phyloP scores from a whole-genome alignment of 106 monocot species.

The Dendrobium nobile region DNA sequence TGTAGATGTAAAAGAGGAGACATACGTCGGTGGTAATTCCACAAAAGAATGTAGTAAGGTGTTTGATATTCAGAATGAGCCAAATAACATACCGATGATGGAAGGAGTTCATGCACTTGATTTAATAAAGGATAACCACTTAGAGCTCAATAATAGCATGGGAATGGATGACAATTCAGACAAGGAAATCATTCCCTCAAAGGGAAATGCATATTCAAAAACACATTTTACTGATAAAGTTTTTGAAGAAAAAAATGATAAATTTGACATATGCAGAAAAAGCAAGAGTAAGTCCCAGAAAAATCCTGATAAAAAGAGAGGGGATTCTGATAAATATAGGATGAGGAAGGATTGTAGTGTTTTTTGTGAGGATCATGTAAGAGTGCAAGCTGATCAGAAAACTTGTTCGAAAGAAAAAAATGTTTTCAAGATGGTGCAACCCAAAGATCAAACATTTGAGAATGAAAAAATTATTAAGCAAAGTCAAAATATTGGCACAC shows the following conservation, averaged over 20 bases:
- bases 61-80: slow-evolving; percentile 7
- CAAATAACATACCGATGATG: slow-evolving; percentile 10
- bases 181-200: slow-evolving; percentile 14
- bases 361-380: slow-evolving; percentile 21
- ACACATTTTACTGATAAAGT: slow-evolving; percentile 14
- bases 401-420: slow-evolving; percentile 18
- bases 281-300: slow-evolving; percentile 16
- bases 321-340: slow-evolving; percentile 16
- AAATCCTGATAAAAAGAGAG: slow-evolving; percentile 16
- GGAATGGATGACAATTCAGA: slow-evolving; percentile 19
- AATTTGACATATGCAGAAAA: slow-evolving; percentile 14
- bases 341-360: slow-evolving; percentile 20
- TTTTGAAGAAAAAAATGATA: slow-evolving; percentile 17
- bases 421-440: slow-evolving; percentile 23
- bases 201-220: slow-evolving; percentile 26
- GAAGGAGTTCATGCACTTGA: slow-evolving; percentile 13
- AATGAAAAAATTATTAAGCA: slow-evolving; percentile 28
- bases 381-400: slow-evolving; percentile 16
- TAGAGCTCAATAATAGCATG: slow-evolving; percentile 8
- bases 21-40: slow-evolving; percentile 12
- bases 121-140: slow-evolving; percentile 13
- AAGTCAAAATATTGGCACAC: slow-evolving; percentile 15
- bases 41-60: slow-evolving; percentile 10
- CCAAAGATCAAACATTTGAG: slow-evolving; percentile 24
- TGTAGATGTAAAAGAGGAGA: slow-evolving; percentile 17